Base-by-base conservation (phyloP, 1,139 yeast genomes). In the Magnusiomyces ingens region DNA sequence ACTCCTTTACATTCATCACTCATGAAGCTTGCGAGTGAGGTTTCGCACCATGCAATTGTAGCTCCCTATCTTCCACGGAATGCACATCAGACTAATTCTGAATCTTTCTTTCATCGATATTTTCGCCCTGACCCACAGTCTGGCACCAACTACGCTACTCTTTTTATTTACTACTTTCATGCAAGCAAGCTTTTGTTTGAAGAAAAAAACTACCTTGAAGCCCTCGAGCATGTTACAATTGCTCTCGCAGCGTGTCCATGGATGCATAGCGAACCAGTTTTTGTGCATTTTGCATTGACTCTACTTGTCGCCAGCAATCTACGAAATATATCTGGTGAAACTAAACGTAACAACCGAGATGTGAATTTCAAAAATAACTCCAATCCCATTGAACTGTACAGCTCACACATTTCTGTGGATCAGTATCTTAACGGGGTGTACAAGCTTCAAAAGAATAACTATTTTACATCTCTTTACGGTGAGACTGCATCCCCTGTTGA, bases 91-190 rank as follows among this genome's bases (percentile, higher is more conserved):
- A 22, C 50, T 11, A 56, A 54, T 15, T 43, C 42, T 5, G 17
- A 36, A n/a, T 19, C 49, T 1, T n/a, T 53, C 17, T 38, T 47
- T 29, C 46, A 35, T 10, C 26, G 49, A 44, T 53, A 48, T 40
- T 43, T 48, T 15, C 36, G 43, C 3, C 53, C 57, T 26, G 55
- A 55, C 43, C 29, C 35, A 4, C 17, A 32, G 15, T 48, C 52
- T 26, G 55, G 54, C 21, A 52, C 54, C 22, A 48, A 44, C 29
- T 41, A 37, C 45, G 35, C 52, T 38, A 55, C 54, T 1, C 19
- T 56, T 13, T 56, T 55, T 13, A 35, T 47, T 17, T 67, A 58
- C 55, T 65, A 66, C 54, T 62, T 57, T 52, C 61, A 58, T 49
- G 63, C 62, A 1, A 65, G 61, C 2, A 50, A 55, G 17, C 53